Evolutionary conservation across 2,329 filamentous ascomycete species (phyloP), one percentile per base, ranked within the genome.

Genomic region (Fusarium odoratissimum): DNA sequence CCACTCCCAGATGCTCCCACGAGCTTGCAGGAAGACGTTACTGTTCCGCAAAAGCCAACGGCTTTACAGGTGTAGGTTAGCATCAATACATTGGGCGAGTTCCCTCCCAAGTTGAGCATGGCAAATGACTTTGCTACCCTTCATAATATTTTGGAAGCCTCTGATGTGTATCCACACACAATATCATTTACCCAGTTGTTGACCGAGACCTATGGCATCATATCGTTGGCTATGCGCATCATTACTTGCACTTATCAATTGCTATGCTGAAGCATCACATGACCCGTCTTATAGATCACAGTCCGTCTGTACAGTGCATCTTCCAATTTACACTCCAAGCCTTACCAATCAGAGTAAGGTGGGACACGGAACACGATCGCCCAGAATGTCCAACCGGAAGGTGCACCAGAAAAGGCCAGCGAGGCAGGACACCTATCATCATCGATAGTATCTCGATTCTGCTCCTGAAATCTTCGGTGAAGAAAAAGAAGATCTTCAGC

Each of bases 361-460:
- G 76, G 75, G 38, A 69, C 54, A 42, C 65, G 67, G 73, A 71
- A 73, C 73, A 75, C 72, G 67, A 74, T 77, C 71, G 68, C 72
- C 68, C 37, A 72, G 70, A 64, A 72, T 67, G 65, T 70, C 63
- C 66, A 69, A 51, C 63, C 66, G 45, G 75, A 65, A 71, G 61
- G 62, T 66, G 73, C 68, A 70, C 56, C 60, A 69, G 76, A 78
- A 78, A 78, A 78, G 76, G 76, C 76, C 76, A 78, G 76, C 76
- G 75, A 78, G 69, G 76, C 76, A 78, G 63, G 60, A 76, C 60
- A 72, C 72, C 63, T 69, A 71, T 74, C 69, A 58, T 63, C 58
- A 55, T 46, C 57, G 58, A 72, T 52, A 65, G 60, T 49, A 73
- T 51, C 55, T 74, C 62, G 46, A 57, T 74, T 64, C 65, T 57